phyloP scores from a whole-genome alignment of 2,329 filamentous ascomycete genomes.

The Rhexocercosporidium sp. region DNA sequence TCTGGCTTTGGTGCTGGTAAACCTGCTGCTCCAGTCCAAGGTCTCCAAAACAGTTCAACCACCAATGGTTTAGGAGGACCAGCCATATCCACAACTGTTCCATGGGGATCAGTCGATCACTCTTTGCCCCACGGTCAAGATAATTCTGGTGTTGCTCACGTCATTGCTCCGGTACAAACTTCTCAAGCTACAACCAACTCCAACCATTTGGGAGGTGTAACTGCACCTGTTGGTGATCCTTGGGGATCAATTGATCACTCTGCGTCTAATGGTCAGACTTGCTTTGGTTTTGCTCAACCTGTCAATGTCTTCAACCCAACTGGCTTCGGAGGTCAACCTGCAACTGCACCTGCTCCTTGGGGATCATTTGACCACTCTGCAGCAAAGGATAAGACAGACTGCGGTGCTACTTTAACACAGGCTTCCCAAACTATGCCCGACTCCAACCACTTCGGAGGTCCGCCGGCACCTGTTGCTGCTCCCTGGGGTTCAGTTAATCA shows the following conservation, averaged over 20 bases:
- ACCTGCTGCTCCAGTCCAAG: not conserved
- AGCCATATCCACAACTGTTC: no score
- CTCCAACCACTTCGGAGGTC: not conserved
- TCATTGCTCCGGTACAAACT: not conserved
- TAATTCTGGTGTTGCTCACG: not conserved
- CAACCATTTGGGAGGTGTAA: not conserved
- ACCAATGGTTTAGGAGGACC: no score
- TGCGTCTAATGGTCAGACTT: not conserved
- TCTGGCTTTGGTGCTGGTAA: not conserved
- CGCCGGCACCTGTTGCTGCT: not conserved
- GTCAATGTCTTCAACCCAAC: no score
- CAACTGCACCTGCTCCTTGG: not conserved
- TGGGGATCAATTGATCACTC: not conserved
- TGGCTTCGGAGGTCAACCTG: no score
- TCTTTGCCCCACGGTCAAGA: not conserved
- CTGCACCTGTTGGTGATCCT: not conserved
- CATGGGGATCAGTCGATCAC: not conserved
- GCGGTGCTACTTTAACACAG: not conserved
- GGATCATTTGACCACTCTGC: not conserved
- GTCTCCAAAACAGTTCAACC: no score
- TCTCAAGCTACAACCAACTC: not conserved
- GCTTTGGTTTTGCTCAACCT: not conserved
- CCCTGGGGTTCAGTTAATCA: not conserved
- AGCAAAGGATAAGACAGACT: not conserved
- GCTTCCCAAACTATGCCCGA: no score